Evolutionary conservation across 805 yeast genomes (phyloP).

Genomic region (Saturnispora dispora): DNA sequence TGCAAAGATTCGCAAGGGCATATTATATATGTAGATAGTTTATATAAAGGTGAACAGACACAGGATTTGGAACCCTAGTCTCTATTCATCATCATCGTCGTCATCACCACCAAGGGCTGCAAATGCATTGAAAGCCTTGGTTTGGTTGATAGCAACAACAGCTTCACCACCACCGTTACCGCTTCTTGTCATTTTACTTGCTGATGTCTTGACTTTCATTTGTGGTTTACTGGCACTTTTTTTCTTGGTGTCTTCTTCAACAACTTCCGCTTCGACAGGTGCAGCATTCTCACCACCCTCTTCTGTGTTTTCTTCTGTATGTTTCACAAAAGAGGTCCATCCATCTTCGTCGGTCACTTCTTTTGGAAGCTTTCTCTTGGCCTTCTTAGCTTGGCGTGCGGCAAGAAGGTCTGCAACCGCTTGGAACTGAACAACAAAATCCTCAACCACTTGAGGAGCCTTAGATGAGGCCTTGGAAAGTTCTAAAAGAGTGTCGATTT

Average conservation of each 20-base stretch:
- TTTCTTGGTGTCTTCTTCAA: slow-evolving; percentile 23
- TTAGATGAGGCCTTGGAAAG: slow-evolving; percentile 1
- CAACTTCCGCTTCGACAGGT: slow-evolving; percentile 32
- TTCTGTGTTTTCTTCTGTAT: slow-evolving; percentile 27
- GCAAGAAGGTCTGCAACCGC: slow-evolving; percentile 7
- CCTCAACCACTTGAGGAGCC: slow-evolving; percentile 4
- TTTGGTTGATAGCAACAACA: slow-evolving; percentile 54
- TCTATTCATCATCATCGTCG: slow-evolving; percentile 23
- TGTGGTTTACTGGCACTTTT: slow-evolving; percentile 37
- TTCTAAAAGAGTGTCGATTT: slow-evolving; percentile 1
- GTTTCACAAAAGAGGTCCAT: slow-evolving; percentile 59
- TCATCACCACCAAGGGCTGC: slow-evolving; percentile 62
- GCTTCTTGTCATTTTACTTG: slow-evolving; percentile 64
- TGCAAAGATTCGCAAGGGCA: neutral
- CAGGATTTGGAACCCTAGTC: neutral
- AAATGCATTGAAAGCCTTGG: slow-evolving; percentile 66
- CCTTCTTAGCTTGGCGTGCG: slow-evolving; percentile 4
- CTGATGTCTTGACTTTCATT: slow-evolving; percentile 57
- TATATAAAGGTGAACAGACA: neutral
- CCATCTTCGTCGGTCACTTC: slow-evolving; percentile 68
- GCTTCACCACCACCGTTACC: slow-evolving; percentile 58
- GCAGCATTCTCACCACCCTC: slow-evolving; percentile 35
- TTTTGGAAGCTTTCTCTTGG: slow-evolving; percentile 30
- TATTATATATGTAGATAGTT: neutral
- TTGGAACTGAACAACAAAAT: slow-evolving; percentile 1